Percentiles rank a stretch among this genome's conserved stretches.
phyloP scores from a whole-genome alignment of 108 stramenopile species.

The Cyclotella atomus region DNA sequence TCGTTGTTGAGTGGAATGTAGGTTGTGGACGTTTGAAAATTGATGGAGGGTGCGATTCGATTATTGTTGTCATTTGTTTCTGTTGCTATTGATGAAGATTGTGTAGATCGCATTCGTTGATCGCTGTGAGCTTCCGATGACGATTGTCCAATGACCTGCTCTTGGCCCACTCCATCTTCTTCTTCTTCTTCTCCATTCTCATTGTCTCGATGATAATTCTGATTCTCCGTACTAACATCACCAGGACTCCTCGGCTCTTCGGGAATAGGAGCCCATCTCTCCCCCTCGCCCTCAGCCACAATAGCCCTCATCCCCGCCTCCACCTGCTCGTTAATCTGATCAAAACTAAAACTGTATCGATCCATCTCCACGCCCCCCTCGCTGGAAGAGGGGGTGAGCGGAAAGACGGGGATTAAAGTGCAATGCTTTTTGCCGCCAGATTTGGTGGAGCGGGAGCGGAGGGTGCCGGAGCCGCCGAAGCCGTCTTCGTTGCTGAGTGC shows the following conservation, averaged over 20 bases:
- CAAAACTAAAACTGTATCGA: constrained; percentile 2
- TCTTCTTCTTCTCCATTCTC: not conserved
- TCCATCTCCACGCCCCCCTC: constrained; percentile 3
- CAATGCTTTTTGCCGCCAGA: constrained; percentile 14
- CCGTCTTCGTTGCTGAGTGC: constrained; percentile 41
- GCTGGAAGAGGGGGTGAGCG: not conserved
- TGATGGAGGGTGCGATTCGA: constrained; percentile 12
- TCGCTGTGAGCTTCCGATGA: constrained; percentile 4
- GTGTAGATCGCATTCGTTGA: not conserved
- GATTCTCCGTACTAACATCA: not conserved
- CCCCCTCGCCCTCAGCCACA: no score
- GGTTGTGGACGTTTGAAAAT: constrained; percentile 8
- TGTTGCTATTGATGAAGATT: not conserved
- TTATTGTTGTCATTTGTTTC: not conserved
- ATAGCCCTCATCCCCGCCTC: not conserved
- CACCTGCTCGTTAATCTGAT: not conserved
- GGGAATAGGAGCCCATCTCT: constrained; percentile 40
- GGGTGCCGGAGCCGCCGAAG: constrained; percentile 17
- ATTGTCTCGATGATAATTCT: not conserved
- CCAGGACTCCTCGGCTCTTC: constrained; percentile 13
- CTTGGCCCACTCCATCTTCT: not conserved
- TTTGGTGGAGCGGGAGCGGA: constrained; percentile 13
- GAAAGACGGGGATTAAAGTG: constrained; percentile 22
- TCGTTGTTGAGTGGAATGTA: not conserved
- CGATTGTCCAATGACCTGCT: constrained; percentile 13